Base-by-base conservation (phyloP, 116 monocot genomes). In the Papilionanthe hybrid region DNA sequence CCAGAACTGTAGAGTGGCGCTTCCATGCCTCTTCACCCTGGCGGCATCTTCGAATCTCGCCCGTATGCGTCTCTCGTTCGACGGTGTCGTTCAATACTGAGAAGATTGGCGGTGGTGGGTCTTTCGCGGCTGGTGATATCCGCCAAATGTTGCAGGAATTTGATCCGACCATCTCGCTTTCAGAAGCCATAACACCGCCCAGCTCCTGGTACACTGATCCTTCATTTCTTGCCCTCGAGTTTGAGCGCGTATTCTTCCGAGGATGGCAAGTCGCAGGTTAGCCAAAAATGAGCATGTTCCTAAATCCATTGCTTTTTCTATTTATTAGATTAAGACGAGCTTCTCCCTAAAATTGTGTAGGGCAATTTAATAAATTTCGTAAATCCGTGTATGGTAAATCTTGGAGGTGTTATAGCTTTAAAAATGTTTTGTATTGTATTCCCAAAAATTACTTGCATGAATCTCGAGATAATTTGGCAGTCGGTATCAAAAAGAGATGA, bases 161-260 rank as follows among this genome's bases (percentile, higher is more conserved):
- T 82, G 91, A 95, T 55, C 89, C 91, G 23, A 15, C 37, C 71
- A 76, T 93, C 58, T 91, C 95, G 12, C 67, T 95, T 18, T 76
- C 72, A 48, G 78, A 83, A 55, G 93, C 95, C 4, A 25, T 77
- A 25, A 93, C 93, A 5, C 93, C 93, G 57, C 95, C 91, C 10
- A 88, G 86, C 76, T 89, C 85, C 12, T 95, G 95, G 95, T 95
- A 95, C 88, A 92, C 91, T 48, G 86, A 93, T n/a, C 83, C 88
- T 22, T 81, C 82, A 60, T 88, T 95, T 83, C 86, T 91, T 19
- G 75, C 50, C 53, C 85, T 93, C 41, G 95, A 95, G 74, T 81
- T 88, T 75, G 89, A 95, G 7, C 89, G 92, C 76, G 90, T 95
- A 82, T 95, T 95, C 91, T 86, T 81, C 79, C 86, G 89, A 1